phyloP scores from a whole-genome alignment of 768 basidiomycete species.

The Tricholomella constricta region DNA sequence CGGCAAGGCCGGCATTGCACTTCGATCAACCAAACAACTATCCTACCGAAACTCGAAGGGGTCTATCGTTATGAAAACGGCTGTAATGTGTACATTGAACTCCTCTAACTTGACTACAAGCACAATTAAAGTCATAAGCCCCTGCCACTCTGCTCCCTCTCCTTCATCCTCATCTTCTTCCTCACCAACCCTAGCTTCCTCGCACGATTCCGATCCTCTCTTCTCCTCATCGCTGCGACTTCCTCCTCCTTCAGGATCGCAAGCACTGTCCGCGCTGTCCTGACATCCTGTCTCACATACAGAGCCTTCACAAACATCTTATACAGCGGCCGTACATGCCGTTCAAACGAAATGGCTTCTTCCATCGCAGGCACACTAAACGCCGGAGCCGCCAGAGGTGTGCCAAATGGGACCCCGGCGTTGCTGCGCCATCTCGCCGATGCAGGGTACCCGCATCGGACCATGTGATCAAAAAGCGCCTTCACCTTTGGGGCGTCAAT shows the following conservation, averaged over 20 bases:
- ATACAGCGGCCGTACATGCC: conserved; percentile 68
- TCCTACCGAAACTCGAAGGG: too few relatives aligned
- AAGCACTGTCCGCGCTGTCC: conserved; percentile 53
- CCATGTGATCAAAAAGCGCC: conserved; percentile 64
- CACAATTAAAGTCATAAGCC: background rate
- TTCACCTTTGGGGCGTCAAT: conserved; percentile 48
- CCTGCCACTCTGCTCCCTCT: background rate
- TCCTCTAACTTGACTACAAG: too few relatives aligned
- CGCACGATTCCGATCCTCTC: conserved; percentile 33
- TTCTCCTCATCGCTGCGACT: conserved; percentile 25
- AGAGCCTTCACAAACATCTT: conserved; percentile 74
- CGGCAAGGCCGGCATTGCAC: too few relatives aligned
- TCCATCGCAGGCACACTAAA: conserved; percentile 39
- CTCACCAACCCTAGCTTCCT: conserved; percentile 33
- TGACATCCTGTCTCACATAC: conserved; percentile 52
- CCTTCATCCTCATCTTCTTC: conserved; percentile 22
- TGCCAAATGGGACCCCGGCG: conserved; percentile 47
- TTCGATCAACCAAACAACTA: too few relatives aligned
- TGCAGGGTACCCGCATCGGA: conserved; percentile 60
- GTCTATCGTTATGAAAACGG: too few relatives aligned
- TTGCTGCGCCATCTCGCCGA: conserved; percentile 27
- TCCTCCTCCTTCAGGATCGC: conserved; percentile 55
- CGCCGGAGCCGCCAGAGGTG: conserved; percentile 23
- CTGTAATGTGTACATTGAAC: too few relatives aligned
- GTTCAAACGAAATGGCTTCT: conserved; percentile 51